Percentiles rank a stretch among this genome's conserved stretches.
Conservation (phyloP, 1,284 basidiomycete species). For the Leccinum angustisporum region DNA sequence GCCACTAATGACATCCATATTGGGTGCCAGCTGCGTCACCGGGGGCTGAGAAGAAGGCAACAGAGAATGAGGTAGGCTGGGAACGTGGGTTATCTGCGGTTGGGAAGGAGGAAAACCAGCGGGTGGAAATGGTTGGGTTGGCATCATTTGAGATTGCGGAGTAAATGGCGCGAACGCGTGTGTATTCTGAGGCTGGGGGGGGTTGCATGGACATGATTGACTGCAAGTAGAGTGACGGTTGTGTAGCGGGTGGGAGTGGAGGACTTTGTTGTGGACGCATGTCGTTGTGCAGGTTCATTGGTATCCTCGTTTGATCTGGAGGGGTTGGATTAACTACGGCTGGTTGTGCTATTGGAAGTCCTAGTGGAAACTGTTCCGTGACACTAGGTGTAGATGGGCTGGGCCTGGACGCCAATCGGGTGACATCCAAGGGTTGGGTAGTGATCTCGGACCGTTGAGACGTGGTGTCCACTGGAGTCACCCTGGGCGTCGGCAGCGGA, state of each 20-base stretch:
- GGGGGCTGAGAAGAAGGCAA: constrained; percentile 18
- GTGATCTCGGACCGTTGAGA: constrained; percentile 10
- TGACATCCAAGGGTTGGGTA: constrained; percentile 1
- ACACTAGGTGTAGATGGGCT: constrained; percentile 2
- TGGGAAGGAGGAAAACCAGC: constrained; percentile 20
- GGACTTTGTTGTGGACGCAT: constrained; percentile 5
- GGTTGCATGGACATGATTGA: constrained; percentile 11
- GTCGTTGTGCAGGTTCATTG: background rate
- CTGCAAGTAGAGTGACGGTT: constrained; percentile 17
- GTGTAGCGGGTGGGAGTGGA: constrained; percentile 5
- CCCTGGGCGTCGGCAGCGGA: constrained; percentile 57
- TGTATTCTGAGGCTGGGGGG: constrained; percentile 24
- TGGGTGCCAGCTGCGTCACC: constrained; percentile 15
- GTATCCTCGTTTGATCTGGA: constrained; percentile 4
- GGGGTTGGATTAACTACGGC: background rate
- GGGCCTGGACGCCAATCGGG: constrained; percentile 1
- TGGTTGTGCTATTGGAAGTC: constrained; percentile 4
- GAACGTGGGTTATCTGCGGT: constrained; percentile 13
- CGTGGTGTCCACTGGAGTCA: constrained; percentile 46
- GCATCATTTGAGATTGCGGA: constrained; percentile 19
- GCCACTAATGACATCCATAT: constrained; percentile 12
- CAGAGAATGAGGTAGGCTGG: constrained; percentile 14
- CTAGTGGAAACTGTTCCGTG: background rate
- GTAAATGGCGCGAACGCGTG: constrained; percentile 13
- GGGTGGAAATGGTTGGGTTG: constrained; percentile 21